These are phyloP conservation scores for Ceratopteris richardii DNA, from an alignment of 75 land plant genomes.

Conservation along the genomic window DNA sequence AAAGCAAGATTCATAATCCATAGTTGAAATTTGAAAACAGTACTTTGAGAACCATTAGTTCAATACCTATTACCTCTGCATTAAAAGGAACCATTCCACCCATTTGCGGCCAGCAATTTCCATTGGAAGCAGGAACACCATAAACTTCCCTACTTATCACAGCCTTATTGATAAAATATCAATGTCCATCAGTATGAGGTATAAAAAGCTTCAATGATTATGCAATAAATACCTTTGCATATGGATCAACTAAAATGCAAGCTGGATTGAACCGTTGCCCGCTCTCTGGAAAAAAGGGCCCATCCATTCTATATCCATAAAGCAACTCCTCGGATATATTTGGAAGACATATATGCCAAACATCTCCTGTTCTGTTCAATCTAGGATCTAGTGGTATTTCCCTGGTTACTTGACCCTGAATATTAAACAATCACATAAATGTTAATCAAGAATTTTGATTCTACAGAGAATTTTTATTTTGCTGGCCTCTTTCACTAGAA, in stretches of 20 bases:
- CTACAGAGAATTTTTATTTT: too few relatives aligned
- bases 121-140: conserved; percentile 61
- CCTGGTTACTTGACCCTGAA: conserved; percentile 66
- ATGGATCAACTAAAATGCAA: conserved; percentile 72
- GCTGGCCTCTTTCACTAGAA: too few relatives aligned
- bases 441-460: too few relatives aligned
- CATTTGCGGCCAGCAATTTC: conserved; percentile 95
- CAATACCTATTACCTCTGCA: conserved; percentile 76
- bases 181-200: neutral
- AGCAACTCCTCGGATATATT: conserved; percentile 55
- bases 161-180: conserved; percentile 35
- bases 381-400: conserved; percentile 56
- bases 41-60: too few relatives aligned
- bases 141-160: conserved; percentile 78
- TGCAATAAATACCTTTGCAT: conserved; percentile 64
- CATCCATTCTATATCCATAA: conserved; percentile 88
- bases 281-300: conserved; percentile 51
- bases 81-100: conserved; percentile 76
- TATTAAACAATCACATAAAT: too few relatives aligned
- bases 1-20: too few relatives aligned
- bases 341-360: conserved; percentile 83
- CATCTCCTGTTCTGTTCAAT: conserved; percentile 69
- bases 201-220: neutral
- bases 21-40: too few relatives aligned
- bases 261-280: conserved; percentile 63